These are phyloP conservation scores for Astrothelium subdiscretum DNA, from an alignment of 495 filamentous ascomycete genomes.

Conservation along the genomic window DNA sequence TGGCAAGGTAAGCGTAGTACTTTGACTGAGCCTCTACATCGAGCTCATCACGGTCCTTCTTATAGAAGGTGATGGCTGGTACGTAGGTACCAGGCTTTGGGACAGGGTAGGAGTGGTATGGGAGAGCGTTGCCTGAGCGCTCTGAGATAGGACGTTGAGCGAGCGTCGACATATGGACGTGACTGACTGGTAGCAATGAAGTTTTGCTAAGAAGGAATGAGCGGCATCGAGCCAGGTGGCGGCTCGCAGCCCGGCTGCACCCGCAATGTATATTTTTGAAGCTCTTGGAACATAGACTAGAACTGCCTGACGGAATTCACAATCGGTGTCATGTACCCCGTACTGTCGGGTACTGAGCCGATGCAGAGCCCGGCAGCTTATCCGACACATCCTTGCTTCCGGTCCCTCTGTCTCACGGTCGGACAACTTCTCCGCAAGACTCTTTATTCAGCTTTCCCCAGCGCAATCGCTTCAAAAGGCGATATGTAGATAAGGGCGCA, in stretches of 20 bases:
- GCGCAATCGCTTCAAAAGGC: neutral
- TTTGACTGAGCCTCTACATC: conserved; percentile 6
- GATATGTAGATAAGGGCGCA: neutral
- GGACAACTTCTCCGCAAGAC: neutral
- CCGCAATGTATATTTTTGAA: neutral
- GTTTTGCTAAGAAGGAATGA: neutral
- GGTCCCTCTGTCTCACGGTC: neutral
- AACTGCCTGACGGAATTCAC: neutral
- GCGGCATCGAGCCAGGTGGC: neutral
- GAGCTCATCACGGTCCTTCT: conserved; percentile 5
- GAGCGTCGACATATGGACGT: neutral
- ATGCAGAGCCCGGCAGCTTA: neutral
- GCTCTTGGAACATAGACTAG: neutral
- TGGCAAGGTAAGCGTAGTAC: conserved; percentile 10
- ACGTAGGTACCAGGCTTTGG: conserved; percentile 4
- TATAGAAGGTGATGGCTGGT: conserved; percentile 13
- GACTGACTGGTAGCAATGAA: neutral
- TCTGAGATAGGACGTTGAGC: neutral
- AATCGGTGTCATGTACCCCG: neutral
- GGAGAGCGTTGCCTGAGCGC: neutral
- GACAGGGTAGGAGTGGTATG: conserved; percentile 2
- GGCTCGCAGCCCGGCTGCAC: neutral
- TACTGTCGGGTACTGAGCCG: neutral
- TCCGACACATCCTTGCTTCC: no score
- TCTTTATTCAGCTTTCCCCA: neutral